Evolutionary conservation across 1,139 yeast species (phyloP).

Genomic region (Yamadazyma sp.): DNA sequence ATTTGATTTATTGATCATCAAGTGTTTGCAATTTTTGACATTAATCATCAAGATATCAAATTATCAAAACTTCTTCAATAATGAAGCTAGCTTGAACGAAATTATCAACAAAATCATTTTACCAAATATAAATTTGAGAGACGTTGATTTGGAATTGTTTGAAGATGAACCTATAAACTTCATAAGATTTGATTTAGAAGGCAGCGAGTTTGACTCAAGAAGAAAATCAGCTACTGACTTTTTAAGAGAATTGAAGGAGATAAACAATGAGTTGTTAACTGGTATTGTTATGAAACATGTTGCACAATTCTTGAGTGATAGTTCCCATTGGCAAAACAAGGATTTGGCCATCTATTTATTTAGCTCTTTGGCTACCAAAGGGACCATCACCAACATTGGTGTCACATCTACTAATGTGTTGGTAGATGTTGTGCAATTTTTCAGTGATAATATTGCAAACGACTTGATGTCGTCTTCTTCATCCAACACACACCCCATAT

Average conservation of each 20-base stretch:
- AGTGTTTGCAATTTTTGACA: constrained; percentile 77
- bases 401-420: constrained; percentile 83
- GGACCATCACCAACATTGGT: constrained; percentile 80
- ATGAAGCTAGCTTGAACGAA: constrained; percentile 68
- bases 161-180: constrained; percentile 97
- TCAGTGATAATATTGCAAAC: constrained; percentile 74
- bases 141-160: constrained; percentile 85
- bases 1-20: constrained; percentile 81
- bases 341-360: constrained; percentile 86
- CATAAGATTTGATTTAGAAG: constrained; percentile 90
- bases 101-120: constrained; percentile 80
- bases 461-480: constrained; percentile 55
- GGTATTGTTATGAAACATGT: constrained; percentile 77
- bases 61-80: constrained; percentile 59
- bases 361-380: constrained; percentile 88
- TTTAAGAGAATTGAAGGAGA: constrained; percentile 79
- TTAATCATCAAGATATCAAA: constrained; percentile 73
- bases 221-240: constrained; percentile 91
- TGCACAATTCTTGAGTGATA: constrained; percentile 58
- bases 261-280: constrained; percentile 74
- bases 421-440: constrained; percentile 85
- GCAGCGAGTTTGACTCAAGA: constrained; percentile 90
- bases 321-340: constrained; percentile 71
- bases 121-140: constrained; percentile 84
- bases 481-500: constrained; percentile 55